phyloP scores from a whole-genome alignment of 768 basidiomycete species.

The Imleria badia region DNA sequence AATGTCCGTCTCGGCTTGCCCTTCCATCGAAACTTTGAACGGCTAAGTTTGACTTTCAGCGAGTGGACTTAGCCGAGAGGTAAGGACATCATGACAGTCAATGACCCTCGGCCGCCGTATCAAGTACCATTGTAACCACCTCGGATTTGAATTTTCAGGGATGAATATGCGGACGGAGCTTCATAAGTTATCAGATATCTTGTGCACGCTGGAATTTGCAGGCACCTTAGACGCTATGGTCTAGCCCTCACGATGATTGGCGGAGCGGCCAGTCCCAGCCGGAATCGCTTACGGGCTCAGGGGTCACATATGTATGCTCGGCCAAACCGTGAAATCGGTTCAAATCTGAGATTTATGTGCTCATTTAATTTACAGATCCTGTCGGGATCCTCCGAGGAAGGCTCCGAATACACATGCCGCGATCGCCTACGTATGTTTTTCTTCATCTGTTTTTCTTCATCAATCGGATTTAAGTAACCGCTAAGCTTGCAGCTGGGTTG shows the following conservation, averaged over 20 bases:
- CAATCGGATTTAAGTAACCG: slow-evolving; percentile 16
- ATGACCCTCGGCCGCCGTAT: background rate
- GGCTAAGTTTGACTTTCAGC: slow-evolving; percentile 8
- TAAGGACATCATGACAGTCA: background rate
- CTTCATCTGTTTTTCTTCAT: background rate
- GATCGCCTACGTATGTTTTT: slow-evolving; percentile 20
- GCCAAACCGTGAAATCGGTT: slow-evolving; percentile 10
- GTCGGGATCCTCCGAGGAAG: slow-evolving; percentile 26
- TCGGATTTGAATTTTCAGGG: background rate
- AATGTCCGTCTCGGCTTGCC: background rate
- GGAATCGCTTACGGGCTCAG: slow-evolving; percentile 19
- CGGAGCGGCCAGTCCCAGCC: slow-evolving; percentile 1
- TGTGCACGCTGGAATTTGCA: background rate
- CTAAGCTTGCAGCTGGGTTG: slow-evolving; percentile 4
- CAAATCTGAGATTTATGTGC: slow-evolving; percentile 33
- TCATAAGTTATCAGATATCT: background rate
- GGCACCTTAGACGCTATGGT: background rate
- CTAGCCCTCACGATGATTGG: slow-evolving; percentile 2
- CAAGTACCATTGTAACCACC: background rate
- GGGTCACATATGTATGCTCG: slow-evolving; percentile 18
- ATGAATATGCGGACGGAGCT: background rate
- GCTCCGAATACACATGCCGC: slow-evolving; percentile 14
- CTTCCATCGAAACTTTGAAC: slow-evolving; percentile 13
- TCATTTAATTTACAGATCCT: slow-evolving; percentile 15
- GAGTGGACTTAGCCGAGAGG: background rate